phyloP scores from a whole-genome alignment of 768 basidiomycete species.

The Sporobolomyces roseus region DNA sequence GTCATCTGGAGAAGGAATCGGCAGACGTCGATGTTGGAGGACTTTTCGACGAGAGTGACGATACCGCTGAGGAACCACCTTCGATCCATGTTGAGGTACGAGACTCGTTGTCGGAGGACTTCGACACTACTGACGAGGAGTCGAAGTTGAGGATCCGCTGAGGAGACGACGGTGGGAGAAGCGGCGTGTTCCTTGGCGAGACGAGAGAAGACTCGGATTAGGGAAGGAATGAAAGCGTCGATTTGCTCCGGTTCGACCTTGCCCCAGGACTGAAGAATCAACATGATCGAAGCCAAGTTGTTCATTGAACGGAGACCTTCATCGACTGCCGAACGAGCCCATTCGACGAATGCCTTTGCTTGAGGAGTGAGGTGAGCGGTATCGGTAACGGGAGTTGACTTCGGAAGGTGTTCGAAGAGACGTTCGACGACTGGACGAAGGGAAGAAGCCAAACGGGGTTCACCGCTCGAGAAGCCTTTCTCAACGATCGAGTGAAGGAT shows the following conservation, averaged over 20 bases:
- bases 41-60: constrained; percentile 80
- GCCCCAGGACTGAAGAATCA: constrained; percentile 82
- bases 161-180: constrained; percentile 54
- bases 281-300: constrained; percentile 70
- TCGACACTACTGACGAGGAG: constrained; percentile 67
- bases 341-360: constrained; percentile 64
- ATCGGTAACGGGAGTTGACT: constrained; percentile 19
- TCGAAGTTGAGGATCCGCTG: constrained; percentile 58
- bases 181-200: constrained; percentile 82
- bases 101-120: constrained; percentile 74
- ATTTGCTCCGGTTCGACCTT: constrained; percentile 74
- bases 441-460: constrained; percentile 66
- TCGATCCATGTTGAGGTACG: constrained; percentile 78
- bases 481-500: constrained; percentile 77
- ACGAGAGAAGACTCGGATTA: constrained; percentile 80
- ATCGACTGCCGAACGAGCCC: constrained; percentile 66
- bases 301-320: constrained; percentile 74
- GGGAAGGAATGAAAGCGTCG: constrained; percentile 67
- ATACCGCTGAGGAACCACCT: constrained; percentile 72
- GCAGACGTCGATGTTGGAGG: constrained; percentile 71
- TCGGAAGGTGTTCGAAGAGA: constrained; percentile 42
- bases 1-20: constrained; percentile 79
- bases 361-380: constrained; percentile 21
- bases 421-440: constrained; percentile 47
- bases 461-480: constrained; percentile 71